Base-by-base conservation (phyloP, 2,329 filamentous ascomycete species). In the Beauveria sp. region DNA sequence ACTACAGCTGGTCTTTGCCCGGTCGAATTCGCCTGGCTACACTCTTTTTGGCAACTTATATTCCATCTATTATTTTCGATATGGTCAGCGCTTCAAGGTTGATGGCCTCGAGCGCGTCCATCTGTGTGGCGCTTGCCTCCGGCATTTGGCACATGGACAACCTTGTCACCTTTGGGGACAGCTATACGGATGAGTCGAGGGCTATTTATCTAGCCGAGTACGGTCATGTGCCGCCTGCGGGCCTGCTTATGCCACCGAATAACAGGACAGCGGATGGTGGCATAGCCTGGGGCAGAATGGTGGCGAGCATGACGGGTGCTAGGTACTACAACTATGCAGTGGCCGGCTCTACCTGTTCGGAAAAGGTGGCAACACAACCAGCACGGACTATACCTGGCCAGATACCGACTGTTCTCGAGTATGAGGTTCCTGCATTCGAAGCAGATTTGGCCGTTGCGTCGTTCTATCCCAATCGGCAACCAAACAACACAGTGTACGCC, bases 151-250 rank as follows among this genome's bases (percentile, higher is more conserved):
- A 16, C 9, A 59, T 90, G 69, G 79, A 83, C 30, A 86, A 84
- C 55, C 70, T 91, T 43, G 81, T 91, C 44, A 80, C 85, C 0
- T 91, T 92, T 69, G 88, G 89, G 14, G 87, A 91, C 71, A 90
- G 87, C 72, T 92, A 88, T 68, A 90, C 88, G 0, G 90, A 92
- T 68, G 87, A 91, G 67, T 84, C 81, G 14, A 82, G 89, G 10
- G 70, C 90, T 10, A 68, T 69, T 10, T 91, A 90, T 69, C 88
- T 92, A 68, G 73, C 76, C 61, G 76, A 88, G 65, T 77, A 84
- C 66, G 84, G 83, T 47, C 73, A 76, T 6, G 77, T 83, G 0
- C 89, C 89, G 1, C 87, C 89, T 0, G 73, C 84, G 0, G 89
- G 88, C 9, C 67, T 70, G 16, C 68, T 77, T 22, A 76, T 80